Evolutionary conservation across 768 basidiomycete genomes (phyloP).

Genomic region (Galerina sulciceps): DNA sequence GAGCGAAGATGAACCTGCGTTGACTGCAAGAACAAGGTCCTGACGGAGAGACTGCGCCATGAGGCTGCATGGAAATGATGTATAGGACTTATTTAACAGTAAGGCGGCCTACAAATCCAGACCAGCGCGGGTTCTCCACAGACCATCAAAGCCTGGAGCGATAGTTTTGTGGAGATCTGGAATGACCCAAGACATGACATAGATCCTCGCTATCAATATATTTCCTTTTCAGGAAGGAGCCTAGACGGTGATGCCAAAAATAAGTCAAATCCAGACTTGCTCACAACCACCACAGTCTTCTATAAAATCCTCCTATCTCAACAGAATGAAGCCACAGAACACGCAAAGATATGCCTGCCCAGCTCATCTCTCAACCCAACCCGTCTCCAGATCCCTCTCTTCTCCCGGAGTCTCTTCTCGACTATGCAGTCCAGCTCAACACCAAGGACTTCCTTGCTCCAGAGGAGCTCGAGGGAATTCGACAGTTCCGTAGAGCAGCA

Average conservation of each 20-base stretch:
- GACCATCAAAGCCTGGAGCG: conserved; percentile 3
- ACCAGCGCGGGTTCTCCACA: background rate
- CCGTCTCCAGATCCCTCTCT: conserved; percentile 73
- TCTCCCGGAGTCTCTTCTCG: conserved; percentile 60
- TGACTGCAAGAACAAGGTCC: conserved; percentile 65
- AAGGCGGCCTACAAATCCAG: background rate
- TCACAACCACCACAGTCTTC: background rate
- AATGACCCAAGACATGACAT: too few relatives aligned
- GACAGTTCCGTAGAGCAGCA: conserved; percentile 62
- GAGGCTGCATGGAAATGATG: background rate
- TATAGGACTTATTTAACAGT: background rate
- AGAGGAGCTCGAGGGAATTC: conserved; percentile 55
- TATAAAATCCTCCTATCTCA: conserved; percentile 13
- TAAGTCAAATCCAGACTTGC: background rate
- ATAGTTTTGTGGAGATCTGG: too few relatives aligned
- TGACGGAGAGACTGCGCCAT: conserved; percentile 9
- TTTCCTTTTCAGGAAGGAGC: background rate
- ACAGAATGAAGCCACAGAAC: conserved; percentile 7
- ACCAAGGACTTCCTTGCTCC: conserved; percentile 48
- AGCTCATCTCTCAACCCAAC: conserved; percentile 60
- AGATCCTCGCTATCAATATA: too few relatives aligned
- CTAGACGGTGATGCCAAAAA: conserved; percentile 5
- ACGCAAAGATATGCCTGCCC: conserved; percentile 55
- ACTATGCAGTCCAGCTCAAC: conserved; percentile 52
- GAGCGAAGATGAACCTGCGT: conserved; percentile 86